These are phyloP conservation scores for Tagetes erecta DNA, from an alignment of 129 eudicot species.

Conservation along the genomic window DNA sequence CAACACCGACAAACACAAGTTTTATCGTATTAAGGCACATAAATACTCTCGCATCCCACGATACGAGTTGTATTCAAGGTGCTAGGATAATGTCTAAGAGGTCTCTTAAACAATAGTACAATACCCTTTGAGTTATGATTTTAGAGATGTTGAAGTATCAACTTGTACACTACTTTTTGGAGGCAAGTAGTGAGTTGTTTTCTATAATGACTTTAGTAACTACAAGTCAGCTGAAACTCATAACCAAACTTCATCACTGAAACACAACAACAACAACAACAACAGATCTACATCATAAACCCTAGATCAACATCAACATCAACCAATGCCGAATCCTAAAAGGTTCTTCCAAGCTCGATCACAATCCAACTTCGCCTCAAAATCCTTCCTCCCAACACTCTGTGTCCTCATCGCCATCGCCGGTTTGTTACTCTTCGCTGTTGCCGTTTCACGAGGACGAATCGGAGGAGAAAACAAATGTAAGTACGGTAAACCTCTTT, in stretches of 20 bases:
- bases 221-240: slow-evolving; percentile 20
- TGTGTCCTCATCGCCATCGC: slow-evolving; percentile 47
- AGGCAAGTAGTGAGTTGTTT: slow-evolving; percentile 15
- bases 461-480: slow-evolving; percentile 38
- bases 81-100: too few relatives aligned
- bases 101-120: too few relatives aligned
- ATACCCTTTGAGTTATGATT: too few relatives aligned
- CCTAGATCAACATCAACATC: slow-evolving; percentile 29
- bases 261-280: slow-evolving; percentile 17
- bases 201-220: slow-evolving; percentile 27
- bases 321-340: slow-evolving; percentile 53
- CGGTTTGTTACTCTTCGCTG: slow-evolving; percentile 33
- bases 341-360: slow-evolving; percentile 64
- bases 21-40: too few relatives aligned
- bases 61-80: too few relatives aligned
- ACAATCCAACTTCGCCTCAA: slow-evolving; percentile 34
- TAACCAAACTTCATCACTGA: slow-evolving; percentile 8
- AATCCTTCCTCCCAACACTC: slow-evolving; percentile 46
- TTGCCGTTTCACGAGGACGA: slow-evolving; percentile 37
- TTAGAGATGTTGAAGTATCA: not conserved
- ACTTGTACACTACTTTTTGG: slow-evolving; percentile 16
- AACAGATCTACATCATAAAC: slow-evolving; percentile 16
- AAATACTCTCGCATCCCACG: too few relatives aligned
- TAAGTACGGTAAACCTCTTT: slow-evolving; percentile 44
- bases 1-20: too few relatives aligned